These are phyloP conservation scores for Glycine soja DNA, from an alignment of 306 rosid genomes.

Conservation along the genomic window DNA sequence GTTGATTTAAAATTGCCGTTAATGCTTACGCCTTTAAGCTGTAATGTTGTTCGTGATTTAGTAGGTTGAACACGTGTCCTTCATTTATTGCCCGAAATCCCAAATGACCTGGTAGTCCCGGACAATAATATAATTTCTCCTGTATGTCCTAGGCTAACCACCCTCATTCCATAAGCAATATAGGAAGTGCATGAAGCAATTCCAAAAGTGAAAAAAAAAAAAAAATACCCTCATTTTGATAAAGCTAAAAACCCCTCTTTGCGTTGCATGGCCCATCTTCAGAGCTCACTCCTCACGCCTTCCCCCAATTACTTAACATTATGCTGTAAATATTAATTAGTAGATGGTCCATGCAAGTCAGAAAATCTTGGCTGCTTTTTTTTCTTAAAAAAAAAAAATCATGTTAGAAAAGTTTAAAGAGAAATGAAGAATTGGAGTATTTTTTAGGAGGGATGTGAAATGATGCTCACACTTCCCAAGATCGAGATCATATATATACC, in stretches of 20 bases:
- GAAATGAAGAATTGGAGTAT: too few species aligned
- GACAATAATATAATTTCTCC: too few species aligned
- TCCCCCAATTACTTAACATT: background rate
- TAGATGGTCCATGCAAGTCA: slow-evolving; percentile 19
- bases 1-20: too few species aligned
- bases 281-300: background rate
- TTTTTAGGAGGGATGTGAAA: background rate
- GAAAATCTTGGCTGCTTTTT: background rate
- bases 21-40: too few species aligned
- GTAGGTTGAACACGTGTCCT: too few species aligned
- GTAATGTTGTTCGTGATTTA: too few species aligned
- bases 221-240: background rate
- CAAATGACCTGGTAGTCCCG: too few species aligned
- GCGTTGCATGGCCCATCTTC: slow-evolving; percentile 14
- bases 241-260: background rate
- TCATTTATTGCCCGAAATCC: too few species aligned
- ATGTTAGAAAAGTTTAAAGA: too few species aligned
- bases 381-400: background rate
- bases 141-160: background rate
- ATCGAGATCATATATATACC: background rate
- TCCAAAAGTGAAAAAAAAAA: too few species aligned
- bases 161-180: too few species aligned
- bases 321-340: background rate
- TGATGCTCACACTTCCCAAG: background rate
- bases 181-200: too few species aligned